Evolutionary conservation across 2,329 filamentous ascomycete species (phyloP).

Genomic region (Talaromyces sp.): DNA sequence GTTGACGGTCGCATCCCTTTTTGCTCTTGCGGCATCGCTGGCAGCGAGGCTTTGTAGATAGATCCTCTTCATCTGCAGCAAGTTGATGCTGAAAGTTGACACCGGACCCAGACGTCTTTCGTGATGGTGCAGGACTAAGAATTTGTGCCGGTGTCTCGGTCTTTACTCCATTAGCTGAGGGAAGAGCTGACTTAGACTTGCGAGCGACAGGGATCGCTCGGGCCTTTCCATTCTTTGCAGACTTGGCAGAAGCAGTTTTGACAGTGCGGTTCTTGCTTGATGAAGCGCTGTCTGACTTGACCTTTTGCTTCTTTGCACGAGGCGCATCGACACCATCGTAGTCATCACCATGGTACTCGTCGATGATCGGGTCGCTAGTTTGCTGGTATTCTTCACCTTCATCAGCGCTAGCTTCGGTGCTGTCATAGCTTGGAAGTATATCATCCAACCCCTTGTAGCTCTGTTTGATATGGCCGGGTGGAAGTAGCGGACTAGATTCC

Average conservation of each 20-base stretch:
- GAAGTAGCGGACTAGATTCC: conserved; percentile 42
- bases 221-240: conserved; percentile 35
- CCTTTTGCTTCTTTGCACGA: conserved; percentile 53
- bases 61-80: conserved; percentile 74
- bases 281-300: conserved; percentile 37
- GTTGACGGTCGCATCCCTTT: conserved; percentile 96
- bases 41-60: conserved; percentile 94
- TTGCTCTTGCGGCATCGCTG: conserved; percentile 99
- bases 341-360: conserved; percentile 48
- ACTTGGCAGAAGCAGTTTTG: conserved; percentile 28
- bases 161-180: conserved; percentile 26
- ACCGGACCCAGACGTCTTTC: conserved; percentile 54
- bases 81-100: conserved; percentile 61
- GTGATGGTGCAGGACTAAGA: conserved; percentile 49
- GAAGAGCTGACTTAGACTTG: conserved; percentile 24
- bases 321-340: conserved; percentile 38
- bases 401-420: conserved; percentile 60
- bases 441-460: conserved; percentile 51
- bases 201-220: conserved; percentile 32
- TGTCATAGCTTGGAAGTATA: conserved; percentile 55
- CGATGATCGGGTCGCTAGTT: conserved; percentile 56
- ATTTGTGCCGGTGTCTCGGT: conserved; percentile 25
- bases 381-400: conserved; percentile 54
- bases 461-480: conserved; percentile 45
- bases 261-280: conserved; percentile 27